phyloP scores from a whole-genome alignment of 1,139 yeast genomes.

The Zygosaccharomyces pseudobailii region DNA sequence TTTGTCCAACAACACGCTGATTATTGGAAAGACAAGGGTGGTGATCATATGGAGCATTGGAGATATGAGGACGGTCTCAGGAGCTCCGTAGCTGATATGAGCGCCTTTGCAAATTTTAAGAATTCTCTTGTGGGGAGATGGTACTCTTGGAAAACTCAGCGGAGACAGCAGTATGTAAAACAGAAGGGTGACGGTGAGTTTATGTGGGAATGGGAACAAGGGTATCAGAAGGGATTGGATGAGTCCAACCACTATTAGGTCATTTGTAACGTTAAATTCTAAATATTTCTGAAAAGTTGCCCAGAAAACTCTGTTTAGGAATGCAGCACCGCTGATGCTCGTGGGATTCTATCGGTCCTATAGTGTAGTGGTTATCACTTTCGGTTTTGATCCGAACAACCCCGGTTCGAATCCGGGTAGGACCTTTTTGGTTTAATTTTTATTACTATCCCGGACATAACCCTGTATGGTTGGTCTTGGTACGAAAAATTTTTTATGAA shows the following conservation, averaged over 20 bases:
- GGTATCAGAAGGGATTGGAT: conserved; percentile 59
- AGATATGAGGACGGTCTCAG: conserved; percentile 72
- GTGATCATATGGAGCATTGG: conserved; percentile 71
- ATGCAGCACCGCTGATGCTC: too few relatives aligned
- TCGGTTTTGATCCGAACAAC: conserved; percentile 77
- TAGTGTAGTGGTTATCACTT: conserved; percentile 66
- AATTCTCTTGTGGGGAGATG: conserved; percentile 71
- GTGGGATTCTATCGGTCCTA: conserved; percentile 25
- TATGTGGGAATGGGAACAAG: conserved; percentile 88
- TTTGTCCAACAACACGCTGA: conserved; percentile 47
- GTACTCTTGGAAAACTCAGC: conserved; percentile 57
- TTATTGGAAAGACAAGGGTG: conserved; percentile 66
- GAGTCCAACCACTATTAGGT: conserved; percentile 20
- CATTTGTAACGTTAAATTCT: neutral
- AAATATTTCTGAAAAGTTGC: neutral
- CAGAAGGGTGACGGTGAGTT: conserved; percentile 51
- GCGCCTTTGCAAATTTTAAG: conserved; percentile 60
- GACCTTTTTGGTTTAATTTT: conserved; percentile 51
- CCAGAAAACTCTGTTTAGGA: too few relatives aligned
- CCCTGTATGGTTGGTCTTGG: neutral
- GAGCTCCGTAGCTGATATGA: conserved; percentile 69
- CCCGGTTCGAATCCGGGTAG: conserved; percentile 96
- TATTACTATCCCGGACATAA: neutral
- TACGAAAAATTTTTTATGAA: neutral
- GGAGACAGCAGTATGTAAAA: conserved; percentile 54